Evolutionary conservation across 495 filamentous ascomycete species (phyloP).

Genomic region (Daldinia decipiens): DNA sequence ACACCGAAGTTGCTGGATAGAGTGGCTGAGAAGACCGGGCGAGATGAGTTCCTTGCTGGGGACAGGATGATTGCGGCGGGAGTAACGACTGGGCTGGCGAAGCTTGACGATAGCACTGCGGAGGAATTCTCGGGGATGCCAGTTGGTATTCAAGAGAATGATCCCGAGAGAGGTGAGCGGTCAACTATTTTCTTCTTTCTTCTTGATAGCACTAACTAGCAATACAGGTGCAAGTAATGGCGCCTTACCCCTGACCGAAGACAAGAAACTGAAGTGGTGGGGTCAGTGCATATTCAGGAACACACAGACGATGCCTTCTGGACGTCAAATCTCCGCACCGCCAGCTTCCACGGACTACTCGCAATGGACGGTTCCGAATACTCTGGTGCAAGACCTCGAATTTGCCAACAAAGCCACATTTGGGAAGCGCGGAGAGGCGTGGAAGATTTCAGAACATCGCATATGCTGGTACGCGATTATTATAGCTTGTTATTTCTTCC

Average conservation of each 20-base stretch:
- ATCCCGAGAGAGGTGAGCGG: constrained; percentile 30
- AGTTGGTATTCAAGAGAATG: constrained; percentile 50
- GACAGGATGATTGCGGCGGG: constrained; percentile 65
- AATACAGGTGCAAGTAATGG: constrained; percentile 46
- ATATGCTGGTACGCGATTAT: constrained; percentile 50
- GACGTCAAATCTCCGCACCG: constrained; percentile 60
- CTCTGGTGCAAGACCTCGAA: constrained; percentile 45
- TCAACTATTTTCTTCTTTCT: neutral
- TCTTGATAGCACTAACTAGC: neutral
- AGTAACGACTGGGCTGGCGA: constrained; percentile 61
- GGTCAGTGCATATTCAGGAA: constrained; percentile 63
- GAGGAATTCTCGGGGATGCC: constrained; percentile 49
- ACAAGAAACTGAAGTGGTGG: constrained; percentile 63
- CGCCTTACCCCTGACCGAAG: constrained; percentile 50
- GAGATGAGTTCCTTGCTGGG: constrained; percentile 58
- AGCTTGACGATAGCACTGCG: constrained; percentile 45
- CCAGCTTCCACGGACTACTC: constrained; percentile 53
- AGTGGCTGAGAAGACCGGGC: constrained; percentile 55
- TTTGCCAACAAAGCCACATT: constrained; percentile 44
- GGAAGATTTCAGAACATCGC: constrained; percentile 44
- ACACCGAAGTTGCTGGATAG: constrained; percentile 69
- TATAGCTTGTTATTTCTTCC: neutral
- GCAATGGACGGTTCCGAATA: constrained; percentile 61
- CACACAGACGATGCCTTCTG: constrained; percentile 54
- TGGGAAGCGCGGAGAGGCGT: constrained; percentile 28